Evolutionary conservation across 2,329 filamentous ascomycete species (phyloP), one percentile per base, ranked within the genome.

Genomic region (Penicillium sp.): DNA sequence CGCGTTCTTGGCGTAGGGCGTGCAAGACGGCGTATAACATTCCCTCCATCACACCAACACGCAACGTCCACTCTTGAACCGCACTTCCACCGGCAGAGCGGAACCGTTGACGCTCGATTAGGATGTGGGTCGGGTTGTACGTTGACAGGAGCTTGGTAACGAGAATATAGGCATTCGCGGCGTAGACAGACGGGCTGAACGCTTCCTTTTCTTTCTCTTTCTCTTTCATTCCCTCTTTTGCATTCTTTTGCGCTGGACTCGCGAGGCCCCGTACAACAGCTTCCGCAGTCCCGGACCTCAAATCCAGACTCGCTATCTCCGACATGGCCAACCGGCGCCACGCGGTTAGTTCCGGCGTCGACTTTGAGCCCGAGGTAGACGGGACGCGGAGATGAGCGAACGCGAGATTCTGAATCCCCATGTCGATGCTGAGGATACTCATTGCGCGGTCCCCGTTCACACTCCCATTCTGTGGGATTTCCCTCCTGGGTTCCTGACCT

Each of bases 321-420:
- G 71, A 61, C 2, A 76, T 58, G 4, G 64, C 63, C 14, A 77
- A 50, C 16, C 74, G 67, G 36, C 70, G 69, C 77, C 76, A 79
- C 1, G 73, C 71, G 16, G 64, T 69, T 4, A 77, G 14, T 25
- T 55, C 44, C 5, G 56, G 57, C 2, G 16, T 22, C 6, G 10
- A 6, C 6, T 35, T n/a, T 9, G n/a, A 4, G 31, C 18, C n/a
- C 7, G 30, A 33, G 27, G 7, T 5, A 28, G 27, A 28, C 42
- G 57, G 53, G 46, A 80, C 64, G 16, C 72, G 63, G 28, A 89
- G 69, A 54, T 89, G 78, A 57, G 87, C 88, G 66, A 84, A 90
- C 1, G 89, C 89, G 4, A 95, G 76, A 67, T 95, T 95, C 39
- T 83, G 84, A 58, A 95, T 88, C 4, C 90, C 90, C 83, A 94